Percentiles rank a stretch among this genome's conserved stretches.
Conservation (phyloP, 2,329 filamentous ascomycete genomes). For the Trichothecium roseum region DNA sequence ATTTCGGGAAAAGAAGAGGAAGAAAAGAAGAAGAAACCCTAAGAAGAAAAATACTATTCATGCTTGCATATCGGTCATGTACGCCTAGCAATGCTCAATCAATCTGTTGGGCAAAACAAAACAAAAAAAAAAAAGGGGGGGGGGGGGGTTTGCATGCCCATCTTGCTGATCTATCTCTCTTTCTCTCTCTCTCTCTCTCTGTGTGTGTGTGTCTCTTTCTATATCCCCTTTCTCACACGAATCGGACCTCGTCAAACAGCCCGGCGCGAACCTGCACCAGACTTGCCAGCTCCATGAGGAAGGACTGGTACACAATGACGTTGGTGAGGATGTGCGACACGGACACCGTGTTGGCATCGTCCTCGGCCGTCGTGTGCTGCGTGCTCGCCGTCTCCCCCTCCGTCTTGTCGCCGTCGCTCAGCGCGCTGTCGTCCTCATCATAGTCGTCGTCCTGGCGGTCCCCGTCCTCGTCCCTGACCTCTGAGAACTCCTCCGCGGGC, state of each 20-base stretch:
- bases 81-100: too few relatives aligned
- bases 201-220: too few relatives aligned
- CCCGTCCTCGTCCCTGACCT: slow-evolving; percentile 9
- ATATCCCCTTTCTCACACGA: slow-evolving; percentile 20
- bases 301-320: slow-evolving; percentile 68
- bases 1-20: too few relatives aligned
- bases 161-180: too few relatives aligned
- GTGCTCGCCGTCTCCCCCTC: slow-evolving; percentile 3
- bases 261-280: slow-evolving; percentile 65
- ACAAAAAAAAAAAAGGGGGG: too few relatives aligned
- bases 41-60: too few relatives aligned
- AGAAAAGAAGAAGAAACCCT: too few relatives aligned
- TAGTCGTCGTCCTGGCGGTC: slow-evolving; percentile 12
- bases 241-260: slow-evolving; percentile 67
- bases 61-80: too few relatives aligned
- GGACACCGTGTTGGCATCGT: slow-evolving; percentile 39
- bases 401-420: slow-evolving; percentile 1
- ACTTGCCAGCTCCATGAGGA: slow-evolving; percentile 66
- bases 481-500: slow-evolving; percentile 10
- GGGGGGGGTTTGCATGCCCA: too few relatives aligned
- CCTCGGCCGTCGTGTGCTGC: slow-evolving; percentile 11
- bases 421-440: slow-evolving; percentile 7
- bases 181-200: too few relatives aligned
- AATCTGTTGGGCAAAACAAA: too few relatives aligned
- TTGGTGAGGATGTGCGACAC: slow-evolving; percentile 75